Conservation (phyloP, 2,329 filamentous ascomycete species). For the Sclerotinia nivalis region DNA sequence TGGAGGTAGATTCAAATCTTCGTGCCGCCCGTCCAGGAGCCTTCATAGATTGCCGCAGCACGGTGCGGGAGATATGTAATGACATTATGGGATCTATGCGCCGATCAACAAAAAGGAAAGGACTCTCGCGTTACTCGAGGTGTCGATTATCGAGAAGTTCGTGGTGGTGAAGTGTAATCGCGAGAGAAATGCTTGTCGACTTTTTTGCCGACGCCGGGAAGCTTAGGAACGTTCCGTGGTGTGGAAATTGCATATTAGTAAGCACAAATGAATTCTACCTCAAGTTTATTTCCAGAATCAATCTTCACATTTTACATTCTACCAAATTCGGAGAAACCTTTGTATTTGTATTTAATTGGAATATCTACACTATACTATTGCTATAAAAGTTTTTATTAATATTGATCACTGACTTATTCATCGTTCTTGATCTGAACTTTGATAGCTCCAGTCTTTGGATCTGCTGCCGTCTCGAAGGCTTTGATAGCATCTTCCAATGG, state of each 20-base stretch:
- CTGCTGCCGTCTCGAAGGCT: constrained; percentile 84
- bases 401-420: constrained; percentile 21
- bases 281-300: neutral
- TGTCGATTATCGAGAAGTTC: constrained; percentile 35
- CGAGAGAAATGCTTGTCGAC: constrained; percentile 30
- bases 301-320: neutral
- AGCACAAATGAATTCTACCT: constrained; percentile 10
- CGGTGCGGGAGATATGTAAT: constrained; percentile 38
- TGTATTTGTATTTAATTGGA: constrained; percentile 13
- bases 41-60: constrained; percentile 39
- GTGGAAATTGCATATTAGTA: constrained; percentile 21
- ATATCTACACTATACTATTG: constrained; percentile 26
- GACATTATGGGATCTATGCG: constrained; percentile 37
- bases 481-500: constrained; percentile 81
- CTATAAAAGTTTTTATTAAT: constrained; percentile 3
- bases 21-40: constrained; percentile 33
- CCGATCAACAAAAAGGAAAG: constrained; percentile 30
- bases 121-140: constrained; percentile 27
- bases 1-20: constrained; percentile 61
- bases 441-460: constrained; percentile 92
- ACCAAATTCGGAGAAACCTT: neutral
- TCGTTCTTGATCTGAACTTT: constrained; percentile 90
- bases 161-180: constrained; percentile 32
- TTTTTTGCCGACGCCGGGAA: constrained; percentile 34
- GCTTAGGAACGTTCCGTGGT: constrained; percentile 25